These are phyloP conservation scores for Globisporangium emineosum DNA, from an alignment of 352 stramenopile genomes.

Conservation along the genomic window DNA sequence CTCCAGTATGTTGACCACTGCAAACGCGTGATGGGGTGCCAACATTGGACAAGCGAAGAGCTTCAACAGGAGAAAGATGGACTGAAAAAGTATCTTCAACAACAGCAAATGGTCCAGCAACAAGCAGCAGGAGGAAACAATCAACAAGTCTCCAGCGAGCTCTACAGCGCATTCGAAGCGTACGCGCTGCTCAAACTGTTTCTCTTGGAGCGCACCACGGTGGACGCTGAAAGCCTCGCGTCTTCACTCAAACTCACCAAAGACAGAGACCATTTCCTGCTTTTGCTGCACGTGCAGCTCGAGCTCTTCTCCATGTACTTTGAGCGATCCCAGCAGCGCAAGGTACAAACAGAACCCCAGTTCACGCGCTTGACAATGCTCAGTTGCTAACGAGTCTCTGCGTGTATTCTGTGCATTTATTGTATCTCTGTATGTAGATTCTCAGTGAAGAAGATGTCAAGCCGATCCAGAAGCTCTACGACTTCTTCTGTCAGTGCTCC, in stretches of 20 bases:
- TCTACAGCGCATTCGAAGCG: slow-evolving; percentile 26
- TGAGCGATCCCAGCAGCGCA: slow-evolving; percentile 30
- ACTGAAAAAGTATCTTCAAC: slow-evolving; percentile 32
- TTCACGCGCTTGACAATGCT: not conserved
- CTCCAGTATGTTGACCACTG: slow-evolving; percentile 10
- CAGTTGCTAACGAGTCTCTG: not conserved
- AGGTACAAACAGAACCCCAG: slow-evolving; percentile 22
- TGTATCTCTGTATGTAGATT: slow-evolving; percentile 25
- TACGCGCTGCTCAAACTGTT: slow-evolving; percentile 68
- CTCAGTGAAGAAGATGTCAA: slow-evolving; percentile 24
- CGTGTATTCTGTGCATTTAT: not conserved
- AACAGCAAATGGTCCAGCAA: not conserved
- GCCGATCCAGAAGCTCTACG: slow-evolving; percentile 36
- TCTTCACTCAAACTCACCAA: not conserved
- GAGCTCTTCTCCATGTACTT: slow-evolving; percentile 59
- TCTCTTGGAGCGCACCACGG: slow-evolving; percentile 26
- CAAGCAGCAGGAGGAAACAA: not conserved
- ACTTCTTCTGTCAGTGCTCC: slow-evolving; percentile 24
- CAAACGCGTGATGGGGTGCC: slow-evolving; percentile 29
- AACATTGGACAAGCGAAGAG: slow-evolving; percentile 28
- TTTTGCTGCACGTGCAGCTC: slow-evolving; percentile 44
- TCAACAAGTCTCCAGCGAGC: not conserved
- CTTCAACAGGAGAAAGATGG: slow-evolving; percentile 31
- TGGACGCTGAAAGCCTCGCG: not conserved
- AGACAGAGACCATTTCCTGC: slow-evolving; percentile 15